Base-by-base conservation (phyloP, 1,284 basidiomycete species). In the Laetiporus sulphureus region DNA sequence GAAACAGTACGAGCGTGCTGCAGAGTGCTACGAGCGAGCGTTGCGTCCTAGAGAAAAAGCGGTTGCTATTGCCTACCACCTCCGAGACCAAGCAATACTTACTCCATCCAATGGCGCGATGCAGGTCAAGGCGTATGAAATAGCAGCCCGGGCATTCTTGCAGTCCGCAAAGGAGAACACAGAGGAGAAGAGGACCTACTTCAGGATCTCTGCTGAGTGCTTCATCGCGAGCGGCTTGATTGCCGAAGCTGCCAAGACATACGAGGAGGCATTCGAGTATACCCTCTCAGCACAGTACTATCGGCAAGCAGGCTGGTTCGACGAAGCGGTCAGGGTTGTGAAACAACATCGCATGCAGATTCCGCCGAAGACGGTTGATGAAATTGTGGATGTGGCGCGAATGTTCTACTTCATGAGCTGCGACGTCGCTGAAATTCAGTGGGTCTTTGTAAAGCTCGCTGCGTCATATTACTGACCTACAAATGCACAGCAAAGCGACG, bases 371-470 rank as follows among this genome's bases (percentile, higher is more conserved):
- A 59, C 71, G 3, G 64, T 60, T 0, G 59, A 69, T 4, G 62
- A 55, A 13, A 67, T 83, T 24, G 63, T 61, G 10, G 65, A 62
- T 0, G 70, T 73, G 5, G 73, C 74, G 0, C 67, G 69, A 13
- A 45, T 80, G 0, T 69, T 66, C 45, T 83, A 74, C 46, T 65
- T 76, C n/a, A n/a, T n/a, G n/a, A n/a, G n/a, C n/a, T n/a, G n/a
- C n/a, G n/a, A n/a, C n/a, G n/a, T n/a, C n/a, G n/a, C n/a, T n/a
- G n/a, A n/a, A n/a, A n/a, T n/a, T n/a, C n/a, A n/a, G n/a, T n/a
- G n/a, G n/a, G n/a, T n/a, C n/a, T n/a, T n/a, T n/a, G n/a, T n/a
- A n/a, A n/a, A n/a, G n/a, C n/a, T n/a, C n/a, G n/a, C n/a, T n/a
- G n/a, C n/a, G n/a, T n/a, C n/a, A n/a, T n/a, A n/a, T n/a, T n/a